Conservation (phyloP, 1,284 basidiomycete genomes). For the Ustilago esculenta region DNA sequence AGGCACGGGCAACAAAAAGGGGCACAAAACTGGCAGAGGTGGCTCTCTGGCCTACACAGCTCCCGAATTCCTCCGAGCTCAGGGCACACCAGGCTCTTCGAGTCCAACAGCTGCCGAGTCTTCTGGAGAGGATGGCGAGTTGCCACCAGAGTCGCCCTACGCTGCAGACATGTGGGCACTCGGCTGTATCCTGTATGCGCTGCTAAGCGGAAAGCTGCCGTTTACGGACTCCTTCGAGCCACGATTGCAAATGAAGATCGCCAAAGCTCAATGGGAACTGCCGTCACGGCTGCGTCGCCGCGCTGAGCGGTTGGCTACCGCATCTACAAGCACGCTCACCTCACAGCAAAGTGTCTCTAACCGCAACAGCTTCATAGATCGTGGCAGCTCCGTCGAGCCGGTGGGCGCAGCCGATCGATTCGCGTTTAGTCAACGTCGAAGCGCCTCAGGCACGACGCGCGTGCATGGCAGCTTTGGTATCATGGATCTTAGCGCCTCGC, state of each 20-base stretch:
- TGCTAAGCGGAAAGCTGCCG: slow-evolving; percentile 54
- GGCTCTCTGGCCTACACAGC: slow-evolving; percentile 58
- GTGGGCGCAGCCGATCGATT: slow-evolving; percentile 19
- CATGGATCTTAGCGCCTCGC: slow-evolving; percentile 48
- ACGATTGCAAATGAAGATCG: slow-evolving; percentile 59
- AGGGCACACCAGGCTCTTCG: slow-evolving; percentile 20
- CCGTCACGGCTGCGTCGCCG: slow-evolving; percentile 49
- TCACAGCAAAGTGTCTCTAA: slow-evolving; percentile 19
- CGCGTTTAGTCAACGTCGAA: slow-evolving; percentile 27
- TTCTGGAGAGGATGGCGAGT: slow-evolving; percentile 3
- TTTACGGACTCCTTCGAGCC: slow-evolving; percentile 60
- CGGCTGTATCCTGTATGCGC: slow-evolving; percentile 60
- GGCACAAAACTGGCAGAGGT: slow-evolving; percentile 27
- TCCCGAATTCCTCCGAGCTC: slow-evolving; percentile 51
- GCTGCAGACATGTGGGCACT: slow-evolving; percentile 62
- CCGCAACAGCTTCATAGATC: slow-evolving; percentile 17
- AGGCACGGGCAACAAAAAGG: neutral
- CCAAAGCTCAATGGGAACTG: slow-evolving; percentile 56
- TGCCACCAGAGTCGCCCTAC: slow-evolving; percentile 44
- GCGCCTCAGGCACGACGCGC: slow-evolving; percentile 6
- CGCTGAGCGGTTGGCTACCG: slow-evolving; percentile 28
- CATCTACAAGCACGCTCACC: slow-evolving; percentile 23
- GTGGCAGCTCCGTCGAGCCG: slow-evolving; percentile 18
- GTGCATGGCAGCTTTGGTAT: slow-evolving; percentile 7
- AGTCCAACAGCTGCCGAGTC: slow-evolving; percentile 17